phyloP scores from a whole-genome alignment of 106 monocot genomes.

The Ottelia alismoides region DNA sequence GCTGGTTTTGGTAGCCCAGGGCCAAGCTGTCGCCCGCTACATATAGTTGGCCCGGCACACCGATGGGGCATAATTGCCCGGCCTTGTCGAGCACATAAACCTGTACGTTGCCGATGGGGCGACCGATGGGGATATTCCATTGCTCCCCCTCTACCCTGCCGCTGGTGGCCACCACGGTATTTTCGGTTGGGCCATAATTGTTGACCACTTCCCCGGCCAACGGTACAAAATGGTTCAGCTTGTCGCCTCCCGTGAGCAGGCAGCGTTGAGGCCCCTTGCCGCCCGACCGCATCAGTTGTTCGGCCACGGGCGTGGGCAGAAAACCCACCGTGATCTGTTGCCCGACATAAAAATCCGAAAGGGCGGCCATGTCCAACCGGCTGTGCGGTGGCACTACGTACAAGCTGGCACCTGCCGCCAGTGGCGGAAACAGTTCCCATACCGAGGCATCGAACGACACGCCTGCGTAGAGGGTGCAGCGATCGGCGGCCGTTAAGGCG shows the following conservation, averaged over 20 bases:
- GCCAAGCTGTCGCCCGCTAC: not conserved
- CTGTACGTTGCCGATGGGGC: not conserved
- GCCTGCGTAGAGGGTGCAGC: not conserved
- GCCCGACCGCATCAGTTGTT: not conserved
- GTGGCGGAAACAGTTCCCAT: not conserved
- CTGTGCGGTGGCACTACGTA: not conserved
- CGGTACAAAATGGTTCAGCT: not conserved
- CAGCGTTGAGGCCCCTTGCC: no score
- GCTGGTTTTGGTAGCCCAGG: not conserved
- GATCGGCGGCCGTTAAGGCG: not conserved
- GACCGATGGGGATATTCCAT: not conserved
- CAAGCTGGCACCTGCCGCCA: not conserved
- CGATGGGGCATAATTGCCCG: no score
- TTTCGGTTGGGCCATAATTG: not conserved
- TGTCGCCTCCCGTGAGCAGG: no score
- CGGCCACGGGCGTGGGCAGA: not conserved
- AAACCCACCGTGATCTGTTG: not conserved
- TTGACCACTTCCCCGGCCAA: not conserved
- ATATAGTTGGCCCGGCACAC: not conserved
- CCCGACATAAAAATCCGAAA: not conserved
- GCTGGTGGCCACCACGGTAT: not conserved
- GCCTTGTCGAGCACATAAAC: not conserved
- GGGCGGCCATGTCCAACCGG: not conserved
- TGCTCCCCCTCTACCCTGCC: not conserved
- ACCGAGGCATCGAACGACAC: not conserved